A percentile compares a stretch with the other conserved stretches of the same genome.
phyloP scores from a whole-genome alignment of 345 rosid genomes.

The Lepidium aucheri region DNA sequence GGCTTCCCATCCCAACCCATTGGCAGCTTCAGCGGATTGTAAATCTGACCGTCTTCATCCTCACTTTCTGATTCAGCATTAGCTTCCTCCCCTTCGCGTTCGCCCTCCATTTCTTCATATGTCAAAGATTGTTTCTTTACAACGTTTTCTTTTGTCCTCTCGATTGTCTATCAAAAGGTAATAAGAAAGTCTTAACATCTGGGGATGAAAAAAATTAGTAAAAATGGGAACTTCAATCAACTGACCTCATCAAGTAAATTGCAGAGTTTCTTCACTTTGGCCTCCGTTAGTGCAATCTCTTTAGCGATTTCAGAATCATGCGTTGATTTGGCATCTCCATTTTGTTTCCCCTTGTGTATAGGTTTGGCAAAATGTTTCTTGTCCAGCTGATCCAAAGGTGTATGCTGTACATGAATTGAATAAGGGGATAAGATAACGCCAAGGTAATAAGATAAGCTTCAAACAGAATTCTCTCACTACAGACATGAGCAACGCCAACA shows the following conservation, averaged over 20 bases:
- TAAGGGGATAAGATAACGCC: background rate
- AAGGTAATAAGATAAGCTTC: background rate
- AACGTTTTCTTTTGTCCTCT: slow-evolving; percentile 68
- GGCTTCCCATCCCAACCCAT: slow-evolving; percentile 99
- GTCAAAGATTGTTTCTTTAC: slow-evolving; percentile 93
- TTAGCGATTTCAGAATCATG: slow-evolving; percentile 43
- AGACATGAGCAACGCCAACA: background rate
- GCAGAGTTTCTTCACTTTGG: slow-evolving; percentile 64
- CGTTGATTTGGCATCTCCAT: slow-evolving; percentile 38
- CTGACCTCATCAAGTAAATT: slow-evolving; percentile 71
- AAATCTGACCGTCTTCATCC: slow-evolving; percentile 91
- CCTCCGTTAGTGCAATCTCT: slow-evolving; percentile 69
- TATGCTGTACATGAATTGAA: slow-evolving; percentile 44
- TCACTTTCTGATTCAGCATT: slow-evolving; percentile 92
- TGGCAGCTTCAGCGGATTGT: slow-evolving; percentile 90
- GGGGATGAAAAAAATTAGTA: background rate
- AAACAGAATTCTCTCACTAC: background rate
- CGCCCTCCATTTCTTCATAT: slow-evolving; percentile 95
- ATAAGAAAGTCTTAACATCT: background rate
- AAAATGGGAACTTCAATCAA: background rate
- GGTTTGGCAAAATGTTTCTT: slow-evolving; percentile 86
- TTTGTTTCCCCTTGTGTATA: slow-evolving; percentile 40
- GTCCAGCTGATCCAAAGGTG: slow-evolving; percentile 73
- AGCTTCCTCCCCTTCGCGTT: slow-evolving; percentile 91
- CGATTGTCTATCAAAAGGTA: slow-evolving; percentile 45